Evolutionary conservation across 1,284 basidiomycete species (phyloP).

Genomic region (Leccinum subrobustum): DNA sequence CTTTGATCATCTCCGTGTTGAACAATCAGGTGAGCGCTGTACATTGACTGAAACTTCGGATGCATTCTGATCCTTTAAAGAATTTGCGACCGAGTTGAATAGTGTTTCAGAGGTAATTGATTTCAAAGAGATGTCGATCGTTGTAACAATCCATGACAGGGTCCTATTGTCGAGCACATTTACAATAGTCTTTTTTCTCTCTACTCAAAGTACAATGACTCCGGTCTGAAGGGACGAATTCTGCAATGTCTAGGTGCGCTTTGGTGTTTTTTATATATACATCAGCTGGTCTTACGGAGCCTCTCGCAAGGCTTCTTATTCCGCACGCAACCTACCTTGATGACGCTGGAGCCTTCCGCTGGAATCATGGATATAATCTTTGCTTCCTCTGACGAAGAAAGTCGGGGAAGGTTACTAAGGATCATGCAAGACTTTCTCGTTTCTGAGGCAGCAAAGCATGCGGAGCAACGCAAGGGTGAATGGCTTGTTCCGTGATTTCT

Average conservation of each 20-base stretch:
- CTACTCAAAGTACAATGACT: slow-evolving; percentile 60
- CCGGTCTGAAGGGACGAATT: slow-evolving; percentile 58
- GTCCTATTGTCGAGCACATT: slow-evolving; percentile 78
- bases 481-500: background rate
- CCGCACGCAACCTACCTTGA: slow-evolving; percentile 87
- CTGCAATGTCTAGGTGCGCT: slow-evolving; percentile 55
- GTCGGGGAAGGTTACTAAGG: slow-evolving; percentile 72
- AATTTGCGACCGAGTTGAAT: slow-evolving; percentile 57
- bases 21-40: slow-evolving; percentile 49
- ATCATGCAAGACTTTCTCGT: slow-evolving; percentile 90
- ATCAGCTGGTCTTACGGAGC: no score
- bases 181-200: slow-evolving; percentile 71
- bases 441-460: slow-evolving; percentile 76
- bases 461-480: slow-evolving; percentile 63
- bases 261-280: no score
- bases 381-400: slow-evolving; percentile 65
- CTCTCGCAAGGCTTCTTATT: slow-evolving; percentile 49
- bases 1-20: slow-evolving; percentile 73
- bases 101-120: slow-evolving; percentile 53
- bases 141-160: slow-evolving; percentile 38
- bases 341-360: slow-evolving; percentile 76
- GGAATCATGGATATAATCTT: slow-evolving; percentile 92
- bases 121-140: background rate
- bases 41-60: no score
- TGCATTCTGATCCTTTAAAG: slow-evolving; percentile 30